Percentiles rank a stretch among this genome's conserved stretches.
These are phyloP conservation scores for Emydomyces testavorans DNA, from an alignment of 2,329 filamentous ascomycete species.

Conservation along the genomic window DNA sequence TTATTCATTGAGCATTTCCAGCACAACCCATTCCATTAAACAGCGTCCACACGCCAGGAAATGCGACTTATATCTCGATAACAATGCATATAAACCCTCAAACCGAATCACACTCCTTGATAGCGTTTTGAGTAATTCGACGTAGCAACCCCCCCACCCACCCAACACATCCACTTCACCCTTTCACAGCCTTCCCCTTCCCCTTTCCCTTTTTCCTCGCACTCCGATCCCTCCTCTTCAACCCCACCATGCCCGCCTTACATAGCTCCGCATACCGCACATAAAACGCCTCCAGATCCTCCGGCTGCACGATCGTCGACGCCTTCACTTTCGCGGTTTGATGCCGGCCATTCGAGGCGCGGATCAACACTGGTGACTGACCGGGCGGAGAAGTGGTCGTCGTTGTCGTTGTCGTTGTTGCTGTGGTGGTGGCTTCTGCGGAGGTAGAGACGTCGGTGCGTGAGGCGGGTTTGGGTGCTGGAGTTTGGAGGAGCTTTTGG, in stretches of 20 bases:
- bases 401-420: conserved; percentile 43
- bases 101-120: neutral
- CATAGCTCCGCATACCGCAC: conserved; percentile 77
- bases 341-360: conserved; percentile 70
- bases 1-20: no score
- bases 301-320: conserved; percentile 68
- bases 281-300: conserved; percentile 71
- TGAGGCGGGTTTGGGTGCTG: conserved; percentile 3
- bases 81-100: conserved; percentile 7
- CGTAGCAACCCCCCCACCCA: neutral
- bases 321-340: conserved; percentile 58
- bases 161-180: neutral
- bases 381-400: conserved; percentile 49
- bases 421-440: conserved; percentile 25
- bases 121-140: neutral
- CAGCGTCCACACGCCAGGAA: no score
- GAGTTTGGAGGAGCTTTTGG: conserved; percentile 30
- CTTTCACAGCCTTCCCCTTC: conserved; percentile 52
- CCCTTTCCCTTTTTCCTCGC: conserved; percentile 70
- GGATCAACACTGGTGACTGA: conserved; percentile 63
- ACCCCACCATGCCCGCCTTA: conserved; percentile 71
- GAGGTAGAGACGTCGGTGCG: conserved; percentile 18
- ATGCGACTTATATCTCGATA: no score
- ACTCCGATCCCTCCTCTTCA: conserved; percentile 90
- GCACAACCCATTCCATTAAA: no score